These are phyloP conservation scores for Eutypella sp. DNA, from an alignment of 2,329 filamentous ascomycete genomes.

Conservation along the genomic window DNA sequence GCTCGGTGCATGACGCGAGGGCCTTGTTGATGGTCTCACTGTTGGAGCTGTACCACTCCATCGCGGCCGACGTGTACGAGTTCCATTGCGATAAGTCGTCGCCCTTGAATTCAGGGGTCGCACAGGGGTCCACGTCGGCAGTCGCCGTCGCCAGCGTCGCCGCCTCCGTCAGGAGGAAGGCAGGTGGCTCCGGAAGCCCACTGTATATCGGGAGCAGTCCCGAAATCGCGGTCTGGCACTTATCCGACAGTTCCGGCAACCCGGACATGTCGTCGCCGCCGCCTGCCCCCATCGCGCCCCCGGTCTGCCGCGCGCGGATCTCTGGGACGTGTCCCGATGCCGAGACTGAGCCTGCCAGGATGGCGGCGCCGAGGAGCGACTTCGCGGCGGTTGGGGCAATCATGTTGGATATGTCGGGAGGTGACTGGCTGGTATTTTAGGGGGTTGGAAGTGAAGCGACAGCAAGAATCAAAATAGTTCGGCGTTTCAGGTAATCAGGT, in stretches of 20 bases:
- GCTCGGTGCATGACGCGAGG: slow-evolving; percentile 13
- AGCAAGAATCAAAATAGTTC: too few relatives aligned
- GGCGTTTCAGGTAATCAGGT: too few relatives aligned
- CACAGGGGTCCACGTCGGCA: slow-evolving; percentile 21
- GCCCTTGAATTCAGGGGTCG: slow-evolving; percentile 15
- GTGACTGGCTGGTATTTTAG: neutral
- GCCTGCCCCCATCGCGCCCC: too few relatives aligned
- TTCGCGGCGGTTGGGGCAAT: neutral
- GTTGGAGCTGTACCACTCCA: slow-evolving; percentile 17
- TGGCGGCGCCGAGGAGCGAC: slow-evolving; percentile 8
- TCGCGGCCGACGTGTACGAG: slow-evolving; percentile 15
- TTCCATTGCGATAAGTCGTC: slow-evolving; percentile 11
- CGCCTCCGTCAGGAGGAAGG: slow-evolving; percentile 9
- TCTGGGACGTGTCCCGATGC: slow-evolving; percentile 14
- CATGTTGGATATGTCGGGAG: neutral
- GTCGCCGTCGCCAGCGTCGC: slow-evolving; percentile 6
- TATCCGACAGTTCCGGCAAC: slow-evolving; percentile 1
- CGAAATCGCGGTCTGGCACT: slow-evolving; percentile 14
- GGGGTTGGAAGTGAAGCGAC: too few relatives aligned
- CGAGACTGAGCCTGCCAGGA: slow-evolving; percentile 10
- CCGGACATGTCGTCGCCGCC: neutral
- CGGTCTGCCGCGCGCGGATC: slow-evolving; percentile 12
- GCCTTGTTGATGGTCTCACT: slow-evolving; percentile 13
- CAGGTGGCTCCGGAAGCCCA: slow-evolving; percentile 14
- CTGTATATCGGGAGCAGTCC: slow-evolving; percentile 12